Evolutionary conservation across 441 rosid species (phyloP).

Genomic region (Brassica hybrid): DNA sequence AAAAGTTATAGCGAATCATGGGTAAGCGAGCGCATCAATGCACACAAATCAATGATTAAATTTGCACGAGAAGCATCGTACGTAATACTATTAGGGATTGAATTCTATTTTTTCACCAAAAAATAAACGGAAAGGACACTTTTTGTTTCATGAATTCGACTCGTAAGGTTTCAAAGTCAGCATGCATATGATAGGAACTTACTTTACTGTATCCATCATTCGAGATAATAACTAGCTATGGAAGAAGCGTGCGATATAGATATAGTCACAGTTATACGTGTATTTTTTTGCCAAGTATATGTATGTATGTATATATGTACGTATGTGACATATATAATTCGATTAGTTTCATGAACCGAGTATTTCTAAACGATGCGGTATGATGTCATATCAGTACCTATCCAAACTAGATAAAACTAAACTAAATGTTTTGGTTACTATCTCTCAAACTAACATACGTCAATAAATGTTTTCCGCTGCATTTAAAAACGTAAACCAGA

Average conservation of each 20-base stretch:
- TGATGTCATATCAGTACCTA: constrained; percentile 14
- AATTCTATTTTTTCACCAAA: constrained; percentile 35
- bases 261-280: constrained; percentile 24
- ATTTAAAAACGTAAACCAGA: background rate
- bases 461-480: background rate
- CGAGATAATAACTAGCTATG: constrained; percentile 38
- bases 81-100: constrained; percentile 34
- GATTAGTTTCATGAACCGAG: background rate
- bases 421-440: background rate
- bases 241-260: constrained; percentile 44
- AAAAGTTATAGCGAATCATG: constrained; percentile 37
- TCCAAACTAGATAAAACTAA: constrained; percentile 1
- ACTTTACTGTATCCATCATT: constrained; percentile 43
- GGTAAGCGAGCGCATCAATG: constrained; percentile 34
- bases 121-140: constrained; percentile 30
- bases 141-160: constrained; percentile 34
- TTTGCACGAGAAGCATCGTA: constrained; percentile 47
- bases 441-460: constrained; percentile 2
- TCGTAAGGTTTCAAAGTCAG: constrained; percentile 37
- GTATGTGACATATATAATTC: constrained; percentile 16
- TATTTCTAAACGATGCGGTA: constrained; percentile 10
- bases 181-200: constrained; percentile 39
- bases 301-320: too few relatives aligned
- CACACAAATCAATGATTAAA: constrained; percentile 41
- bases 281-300: background rate